A percentile compares a stretch with the other conserved stretches of the same genome.
phyloP scores from a whole-genome alignment of 179 eudicot species.

The Amaranthus tricolor region DNA sequence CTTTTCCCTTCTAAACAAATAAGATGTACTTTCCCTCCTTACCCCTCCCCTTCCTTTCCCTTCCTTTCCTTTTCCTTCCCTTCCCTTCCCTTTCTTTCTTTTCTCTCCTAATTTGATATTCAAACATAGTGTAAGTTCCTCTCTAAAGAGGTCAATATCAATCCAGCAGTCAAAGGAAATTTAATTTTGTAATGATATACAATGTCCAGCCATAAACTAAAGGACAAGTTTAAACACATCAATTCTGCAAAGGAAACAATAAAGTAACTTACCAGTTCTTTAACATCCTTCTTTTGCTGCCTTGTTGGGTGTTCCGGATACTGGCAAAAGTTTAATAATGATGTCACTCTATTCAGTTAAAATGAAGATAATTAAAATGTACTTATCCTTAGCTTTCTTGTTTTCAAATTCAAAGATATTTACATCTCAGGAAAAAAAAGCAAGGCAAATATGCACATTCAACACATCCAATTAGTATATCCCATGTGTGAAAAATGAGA shows the following conservation, averaged over 20 bases:
- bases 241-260: too few relatives aligned
- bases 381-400: background rate
- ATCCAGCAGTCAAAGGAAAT: background rate
- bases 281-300: conserved; percentile 90
- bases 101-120: too few relatives aligned
- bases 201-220: background rate
- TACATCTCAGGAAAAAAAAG: background rate
- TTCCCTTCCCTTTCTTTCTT: too few relatives aligned
- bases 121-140: too few relatives aligned
- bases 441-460: background rate
- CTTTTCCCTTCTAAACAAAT: too few relatives aligned
- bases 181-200: background rate
- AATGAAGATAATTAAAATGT: background rate
- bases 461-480: background rate
- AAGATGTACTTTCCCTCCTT: too few relatives aligned
- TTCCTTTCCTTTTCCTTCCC: too few relatives aligned
- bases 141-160: background rate
- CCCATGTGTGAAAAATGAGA: background rate
- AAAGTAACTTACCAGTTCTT: conserved; percentile 64
- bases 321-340: conserved; percentile 37
- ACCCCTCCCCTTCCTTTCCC: too few relatives aligned
- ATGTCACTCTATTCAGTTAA: conserved; percentile 5
- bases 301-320: conserved; percentile 87
- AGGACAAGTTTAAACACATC: background rate
- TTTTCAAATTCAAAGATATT: background rate